Conservation (phyloP, 2,329 filamentous ascomycete genomes). For the Teratosphaeria zuluensis region DNA sequence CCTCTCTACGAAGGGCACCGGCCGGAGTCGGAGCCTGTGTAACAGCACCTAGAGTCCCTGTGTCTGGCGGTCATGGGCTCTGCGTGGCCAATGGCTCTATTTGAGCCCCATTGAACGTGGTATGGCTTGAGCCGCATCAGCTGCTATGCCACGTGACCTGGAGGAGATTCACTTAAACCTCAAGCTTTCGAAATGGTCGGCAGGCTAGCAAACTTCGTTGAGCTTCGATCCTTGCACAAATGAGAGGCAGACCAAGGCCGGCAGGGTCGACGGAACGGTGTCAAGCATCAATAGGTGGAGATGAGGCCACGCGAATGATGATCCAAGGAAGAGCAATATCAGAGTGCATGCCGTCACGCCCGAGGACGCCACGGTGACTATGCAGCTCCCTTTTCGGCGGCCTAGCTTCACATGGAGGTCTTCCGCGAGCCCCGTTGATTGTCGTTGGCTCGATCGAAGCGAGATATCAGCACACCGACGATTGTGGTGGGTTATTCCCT, state of each 20-base stretch:
- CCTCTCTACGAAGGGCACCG: not conserved
- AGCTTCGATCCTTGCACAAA: constrained; percentile 12
- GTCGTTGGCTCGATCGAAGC: constrained; percentile 36
- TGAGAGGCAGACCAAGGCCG: constrained; percentile 2
- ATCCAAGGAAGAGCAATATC: constrained; percentile 17
- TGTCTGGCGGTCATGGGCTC: not conserved
- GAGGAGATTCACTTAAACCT: constrained; percentile 9
- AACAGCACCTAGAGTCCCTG: not conserved
- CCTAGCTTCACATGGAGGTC: constrained; percentile 34
- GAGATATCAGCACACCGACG: constrained; percentile 20
- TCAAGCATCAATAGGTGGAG: constrained; percentile 34
- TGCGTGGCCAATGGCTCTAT: not conserved
- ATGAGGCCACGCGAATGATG: constrained; percentile 33
- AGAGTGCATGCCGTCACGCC: constrained; percentile 13
- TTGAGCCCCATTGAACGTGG: not conserved
- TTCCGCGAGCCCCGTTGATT: constrained; percentile 34
- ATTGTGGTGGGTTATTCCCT: constrained; percentile 4
- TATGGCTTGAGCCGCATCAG: constrained; percentile 6
- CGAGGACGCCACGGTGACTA: constrained; percentile 16
- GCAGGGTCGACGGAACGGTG: constrained; percentile 23
- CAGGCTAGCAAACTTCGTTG: constrained; percentile 10
- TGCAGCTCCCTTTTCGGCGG: constrained; percentile 16
- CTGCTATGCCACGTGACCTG: constrained; percentile 8
- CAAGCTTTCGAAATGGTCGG: constrained; percentile 2
- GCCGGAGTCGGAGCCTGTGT: constrained; percentile 1